Base-by-base conservation (phyloP, 306 rosid species). In the Prunus padus region DNA sequence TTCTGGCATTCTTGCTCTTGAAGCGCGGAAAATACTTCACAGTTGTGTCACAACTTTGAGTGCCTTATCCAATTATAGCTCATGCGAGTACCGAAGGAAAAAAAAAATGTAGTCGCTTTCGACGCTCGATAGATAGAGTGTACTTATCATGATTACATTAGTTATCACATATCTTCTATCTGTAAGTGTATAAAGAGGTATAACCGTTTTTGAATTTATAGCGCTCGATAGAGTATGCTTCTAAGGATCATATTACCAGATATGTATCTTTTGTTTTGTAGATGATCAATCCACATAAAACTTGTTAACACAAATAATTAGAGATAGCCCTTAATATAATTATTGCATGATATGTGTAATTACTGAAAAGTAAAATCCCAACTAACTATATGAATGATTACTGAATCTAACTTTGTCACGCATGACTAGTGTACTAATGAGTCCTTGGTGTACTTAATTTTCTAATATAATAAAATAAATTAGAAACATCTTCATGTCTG, bases 391-490 rank as follows among this genome's bases (percentile, higher is more conserved):
- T 23, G 30, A 31, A 57, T 42, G 26, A 44, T 72, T 42, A 12
- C 44, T 4, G 16, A 54, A 55, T 19, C 44, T 3, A 4, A 55
- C 23, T 56, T 40, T 72, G 45, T 72, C 76, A 72, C 67, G 76
- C 56, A 16, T 57, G 62, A 67, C 19, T 57, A 59, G 67, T 25
- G 12, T 44, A 72, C 67, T 72, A 44, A 72, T 57, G 9, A 72
- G 67, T 57, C 56, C 25, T 72, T 57, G 67, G 31, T 57, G 56
- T 72, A 57, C 76, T 44, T 57, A 18, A 57, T 68, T 46, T 4
- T 46, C 26, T 26, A 42, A 25, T 44, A 71, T 71, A 8, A 14
- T 37, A 37, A 37, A 46, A 15, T 13, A 46, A 5, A 67, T 1
- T 47, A 19, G 4, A 37, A 37, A 20, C 15, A 42, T 57, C 55